Evolutionary conservation across 441 rosid species (phyloP), one percentile per base, ranked within the genome.

Genomic region (Mallotus japonicus): DNA sequence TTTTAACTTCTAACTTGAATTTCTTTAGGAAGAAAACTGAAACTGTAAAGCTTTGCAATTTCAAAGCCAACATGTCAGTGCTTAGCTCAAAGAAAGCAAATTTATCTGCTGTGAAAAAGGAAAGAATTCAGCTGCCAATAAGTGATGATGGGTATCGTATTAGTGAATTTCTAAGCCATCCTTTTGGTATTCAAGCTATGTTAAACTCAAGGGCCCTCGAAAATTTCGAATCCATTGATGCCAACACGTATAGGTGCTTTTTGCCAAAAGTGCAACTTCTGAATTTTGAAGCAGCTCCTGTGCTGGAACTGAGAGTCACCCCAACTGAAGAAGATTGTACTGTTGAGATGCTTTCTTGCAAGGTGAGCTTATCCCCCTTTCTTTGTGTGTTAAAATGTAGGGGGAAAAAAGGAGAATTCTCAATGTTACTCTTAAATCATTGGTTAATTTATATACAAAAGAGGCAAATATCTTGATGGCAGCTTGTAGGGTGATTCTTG

Each of bases 341-440:
- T 50, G 91, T 92, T 14, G 91, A 89, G 84, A 77, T 92, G 78
- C 88, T 92, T 72, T 88, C 90, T 80, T 92, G 93, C 83, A 87
- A 87, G 98, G 98, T 89, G 53, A 82, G 80, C 63, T 77, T 72
- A 53, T 24, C 4, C 20, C 20, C 37, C 32, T 28, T 19, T 46
- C 12, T n/a, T 20, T 57, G 34, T 44, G 9, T 9, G 22, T 20
- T 51, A 40, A 6, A 56, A 37, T 37, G 40, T 37, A 37, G 6
- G 44, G 17, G 9, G 10, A 15, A 50, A 14, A 46, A 70, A 56
- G 2, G 20, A 42, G 14, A 28, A 32, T 24, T 24, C 22, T 28
- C 46, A 47, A 6, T 54, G 42, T 44, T 42, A 15, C 51, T 56
- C 73, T 57, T 49, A 46, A 13, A 22, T 60, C 37, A 12, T 19